A percentile compares a stretch with the other conserved stretches of the same genome.
phyloP scores from a whole-genome alignment of 495 filamentous ascomycete species.

The Penicillium cosmopolitanum region DNA sequence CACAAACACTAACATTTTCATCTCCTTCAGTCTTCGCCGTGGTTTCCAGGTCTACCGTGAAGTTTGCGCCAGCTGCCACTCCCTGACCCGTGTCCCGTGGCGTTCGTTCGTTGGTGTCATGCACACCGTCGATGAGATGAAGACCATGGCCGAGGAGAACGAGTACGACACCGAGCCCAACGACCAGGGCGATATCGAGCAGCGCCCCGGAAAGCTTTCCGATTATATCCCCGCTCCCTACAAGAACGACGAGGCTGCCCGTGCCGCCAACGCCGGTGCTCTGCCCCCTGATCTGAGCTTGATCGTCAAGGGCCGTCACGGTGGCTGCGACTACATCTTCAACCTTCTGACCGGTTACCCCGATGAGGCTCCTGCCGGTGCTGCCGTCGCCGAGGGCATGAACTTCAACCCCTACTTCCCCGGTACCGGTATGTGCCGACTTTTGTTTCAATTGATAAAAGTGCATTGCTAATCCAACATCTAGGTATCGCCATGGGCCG shows the following conservation, averaged over 20 bases:
- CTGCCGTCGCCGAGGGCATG: conserved; percentile 76
- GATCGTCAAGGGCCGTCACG: conserved; percentile 97
- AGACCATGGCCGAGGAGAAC: conserved; percentile 94
- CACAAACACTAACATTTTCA: conserved; percentile 32
- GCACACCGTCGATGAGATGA: conserved; percentile 96
- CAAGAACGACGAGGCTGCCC: conserved; percentile 98
- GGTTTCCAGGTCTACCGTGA: conserved; percentile 99
- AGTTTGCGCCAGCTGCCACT: conserved; percentile 98
- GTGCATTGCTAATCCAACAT: conserved; percentile 18
- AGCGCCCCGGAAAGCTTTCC: conserved; percentile 96
- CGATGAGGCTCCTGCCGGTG: conserved; percentile 92
- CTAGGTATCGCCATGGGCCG: conserved; percentile 95
- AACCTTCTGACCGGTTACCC: conserved; percentile 96
- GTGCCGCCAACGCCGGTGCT: conserved; percentile 97
- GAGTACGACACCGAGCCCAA: conserved; percentile 99
- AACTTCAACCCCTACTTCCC: conserved; percentile 99
- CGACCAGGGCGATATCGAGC: conserved; percentile 95
- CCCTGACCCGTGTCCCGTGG: conserved; percentile 91
- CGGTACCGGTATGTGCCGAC: conserved; percentile 69
- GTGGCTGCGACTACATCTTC: conserved; percentile 98
- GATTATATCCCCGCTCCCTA: conserved; percentile 96
- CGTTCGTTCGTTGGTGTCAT: conserved; percentile 86
- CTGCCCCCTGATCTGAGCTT: conserved; percentile 96
- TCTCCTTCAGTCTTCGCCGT: conserved; percentile 77
- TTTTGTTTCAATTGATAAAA: not conserved